phyloP scores from a whole-genome alignment of 2,329 filamentous ascomycete species.

The Corynespora cassiicola region DNA sequence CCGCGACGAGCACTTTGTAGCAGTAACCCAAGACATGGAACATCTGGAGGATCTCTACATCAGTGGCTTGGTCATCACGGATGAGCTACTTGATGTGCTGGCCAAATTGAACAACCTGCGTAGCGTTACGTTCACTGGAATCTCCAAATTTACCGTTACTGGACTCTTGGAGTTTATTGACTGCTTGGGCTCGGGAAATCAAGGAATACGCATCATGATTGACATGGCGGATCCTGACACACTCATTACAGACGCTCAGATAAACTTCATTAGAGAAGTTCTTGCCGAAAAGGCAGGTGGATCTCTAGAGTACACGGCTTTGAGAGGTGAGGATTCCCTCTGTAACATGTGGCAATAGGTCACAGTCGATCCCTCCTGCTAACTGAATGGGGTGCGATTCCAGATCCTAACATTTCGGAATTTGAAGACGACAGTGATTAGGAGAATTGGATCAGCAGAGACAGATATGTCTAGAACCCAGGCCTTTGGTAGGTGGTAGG shows the following conservation, averaged over 20 bases:
- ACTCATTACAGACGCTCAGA: constrained; percentile 47
- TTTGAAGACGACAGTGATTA: constrained; percentile 20
- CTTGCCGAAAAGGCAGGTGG: constrained; percentile 50
- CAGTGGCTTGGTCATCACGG: constrained; percentile 60
- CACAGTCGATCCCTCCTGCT: background rate
- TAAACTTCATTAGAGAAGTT: constrained; percentile 45
- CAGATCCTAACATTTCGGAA: constrained; percentile 14
- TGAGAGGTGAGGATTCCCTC: constrained; percentile 46
- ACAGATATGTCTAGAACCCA: too few species aligned
- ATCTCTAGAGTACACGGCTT: constrained; percentile 51
- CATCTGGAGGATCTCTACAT: constrained; percentile 64
- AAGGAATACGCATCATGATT: constrained; percentile 50
- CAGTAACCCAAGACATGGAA: constrained; percentile 53
- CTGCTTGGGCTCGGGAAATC: constrained; percentile 48
- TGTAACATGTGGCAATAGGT: background rate
- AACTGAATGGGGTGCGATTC: background rate
- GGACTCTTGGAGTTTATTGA: constrained; percentile 57
- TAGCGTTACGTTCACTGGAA: constrained; percentile 60
- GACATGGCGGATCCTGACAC: constrained; percentile 54
- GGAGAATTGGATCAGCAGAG: too few species aligned
- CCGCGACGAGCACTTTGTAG: constrained; percentile 55
- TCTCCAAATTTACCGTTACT: constrained; percentile 61
- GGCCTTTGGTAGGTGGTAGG: too few species aligned
- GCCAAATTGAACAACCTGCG: constrained; percentile 58
- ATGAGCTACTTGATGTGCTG: constrained; percentile 55